Evolutionary conservation across 495 filamentous ascomycete genomes (phyloP), one percentile per base, ranked within the genome.

Genomic region (Penicillium egyptiacum): DNA sequence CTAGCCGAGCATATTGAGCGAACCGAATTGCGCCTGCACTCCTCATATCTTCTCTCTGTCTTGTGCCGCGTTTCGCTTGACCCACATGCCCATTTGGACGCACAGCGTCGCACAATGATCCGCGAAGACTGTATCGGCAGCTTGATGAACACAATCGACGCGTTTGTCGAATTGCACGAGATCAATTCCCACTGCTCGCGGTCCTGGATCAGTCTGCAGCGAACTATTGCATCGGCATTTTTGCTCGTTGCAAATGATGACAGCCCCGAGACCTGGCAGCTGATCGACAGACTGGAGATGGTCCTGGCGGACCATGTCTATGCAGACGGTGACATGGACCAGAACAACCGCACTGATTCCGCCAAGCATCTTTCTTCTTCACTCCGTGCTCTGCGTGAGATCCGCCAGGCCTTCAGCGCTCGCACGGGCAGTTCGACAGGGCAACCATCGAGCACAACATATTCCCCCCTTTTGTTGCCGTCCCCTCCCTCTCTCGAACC

Each of bases 31-130:
- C 79, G 80, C 52, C 69, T 86, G 20, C 83, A 86, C 58, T 75
- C 77, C 2, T 83, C 81, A 1, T 86, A 85, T 64, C 78, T 82
- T 48, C 75, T 78, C 28, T 85, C 83, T 6, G 77, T 84, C 37
- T 67, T 86, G 30, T 84, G 82, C 59, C 79, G 83, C 9, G 76
- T 79, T 12, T 80, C 82, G 0, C 70, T 86, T 49, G 81, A 80
- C 44, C 76, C 78, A 12, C 75, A 75, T 50, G 64, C 64, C 3
- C 61, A 66, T 33, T 37, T 75, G 43, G 66, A 71, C 25, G 69
- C 70, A 1, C 59, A 72, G 2, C 67, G 68, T 17, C 69, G 70
- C 16, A 62, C 60, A 14, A 31, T 68, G 14, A 70, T 85, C 54
- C 76, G 76, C 11, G 71, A 76, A 42, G 75, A 79, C 16, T 79